Percentiles rank a stretch among this genome's conserved stretches.
Conservation (phyloP, 192 early-diverging fungal genomes). For the Rhizophlyctis rosea region DNA sequence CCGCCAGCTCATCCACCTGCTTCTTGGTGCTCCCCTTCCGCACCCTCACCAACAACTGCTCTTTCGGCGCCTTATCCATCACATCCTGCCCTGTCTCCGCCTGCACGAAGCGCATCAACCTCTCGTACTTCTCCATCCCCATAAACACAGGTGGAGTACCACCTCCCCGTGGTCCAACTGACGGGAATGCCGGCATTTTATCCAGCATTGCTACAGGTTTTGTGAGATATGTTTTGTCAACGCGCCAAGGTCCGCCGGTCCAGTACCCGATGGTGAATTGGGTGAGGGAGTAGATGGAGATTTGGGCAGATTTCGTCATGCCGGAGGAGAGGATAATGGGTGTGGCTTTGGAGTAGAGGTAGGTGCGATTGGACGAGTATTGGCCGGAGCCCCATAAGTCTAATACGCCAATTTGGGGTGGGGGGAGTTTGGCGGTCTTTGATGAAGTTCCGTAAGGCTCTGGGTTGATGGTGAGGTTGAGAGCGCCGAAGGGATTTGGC, state of each 20-base stretch:
- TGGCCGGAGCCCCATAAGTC: constrained; percentile 4
- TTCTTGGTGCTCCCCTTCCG: constrained; percentile 1
- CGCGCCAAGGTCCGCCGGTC: neutral
- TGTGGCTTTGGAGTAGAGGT: constrained; percentile 6
- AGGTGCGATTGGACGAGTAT: neutral
- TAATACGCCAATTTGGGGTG: neutral
- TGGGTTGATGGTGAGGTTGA: constrained; percentile 4
- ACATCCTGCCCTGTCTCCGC: constrained; percentile 2
- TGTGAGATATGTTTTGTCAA: constrained; percentile 1
- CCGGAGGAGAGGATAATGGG: constrained; percentile 11
- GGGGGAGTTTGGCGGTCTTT: neutral
- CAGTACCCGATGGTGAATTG: neutral
- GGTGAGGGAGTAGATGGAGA: neutral
- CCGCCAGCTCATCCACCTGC: constrained; percentile 14
- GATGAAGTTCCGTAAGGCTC: neutral
- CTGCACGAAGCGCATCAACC: constrained; percentile 4
- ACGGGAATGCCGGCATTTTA: constrained; percentile 10
- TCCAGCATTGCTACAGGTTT: constrained; percentile 16
- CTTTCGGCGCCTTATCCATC: constrained; percentile 1
- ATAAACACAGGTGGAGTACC: constrained; percentile 8
- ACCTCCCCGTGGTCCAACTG: neutral
- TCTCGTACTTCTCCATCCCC: constrained; percentile 1
- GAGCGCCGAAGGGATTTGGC: constrained; percentile 5
- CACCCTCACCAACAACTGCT: constrained; percentile 7
- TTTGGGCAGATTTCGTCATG: neutral